Evolutionary conservation across 192 early-diverging fungal genomes (phyloP).

Genomic region (Martensiomyces pterosporus): DNA sequence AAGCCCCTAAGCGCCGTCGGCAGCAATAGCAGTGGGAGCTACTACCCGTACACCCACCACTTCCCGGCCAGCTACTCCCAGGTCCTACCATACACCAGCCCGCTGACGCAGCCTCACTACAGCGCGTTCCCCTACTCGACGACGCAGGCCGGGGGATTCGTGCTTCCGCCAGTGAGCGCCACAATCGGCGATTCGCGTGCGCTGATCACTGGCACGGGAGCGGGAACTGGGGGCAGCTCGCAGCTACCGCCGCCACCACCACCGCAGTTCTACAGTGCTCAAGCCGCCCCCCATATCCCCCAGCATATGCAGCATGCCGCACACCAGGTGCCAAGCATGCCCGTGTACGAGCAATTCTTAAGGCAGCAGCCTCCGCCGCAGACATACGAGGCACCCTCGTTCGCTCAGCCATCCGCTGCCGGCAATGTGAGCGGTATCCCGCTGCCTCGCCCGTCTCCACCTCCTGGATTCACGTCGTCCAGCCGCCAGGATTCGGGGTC

Average conservation of each 20-base stretch:
- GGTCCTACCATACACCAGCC: slow-evolving; percentile 16
- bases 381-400: neutral
- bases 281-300: no score
- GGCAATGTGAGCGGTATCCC: no score
- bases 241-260: slow-evolving; percentile 5
- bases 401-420: neutral
- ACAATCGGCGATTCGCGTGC: slow-evolving; percentile 11
- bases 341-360: neutral
- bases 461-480: slow-evolving; percentile 8
- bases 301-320: no score
- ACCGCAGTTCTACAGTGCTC: slow-evolving; percentile 18
- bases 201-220: neutral
- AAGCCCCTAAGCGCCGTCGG: neutral
- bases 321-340: neutral
- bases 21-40: neutral
- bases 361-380: neutral
- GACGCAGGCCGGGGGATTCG: slow-evolving; percentile 10
- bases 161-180: neutral
- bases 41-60: no score
- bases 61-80: slow-evolving; percentile 22
- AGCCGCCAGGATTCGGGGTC: slow-evolving; percentile 27
- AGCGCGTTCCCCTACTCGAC: slow-evolving; percentile 10
- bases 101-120: slow-evolving; percentile 24
- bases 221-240: slow-evolving; percentile 2
- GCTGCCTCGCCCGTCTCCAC: slow-evolving; percentile 3